Conservation (phyloP, 2,329 filamentous ascomycete species). For the Cladosporium sp. region DNA sequence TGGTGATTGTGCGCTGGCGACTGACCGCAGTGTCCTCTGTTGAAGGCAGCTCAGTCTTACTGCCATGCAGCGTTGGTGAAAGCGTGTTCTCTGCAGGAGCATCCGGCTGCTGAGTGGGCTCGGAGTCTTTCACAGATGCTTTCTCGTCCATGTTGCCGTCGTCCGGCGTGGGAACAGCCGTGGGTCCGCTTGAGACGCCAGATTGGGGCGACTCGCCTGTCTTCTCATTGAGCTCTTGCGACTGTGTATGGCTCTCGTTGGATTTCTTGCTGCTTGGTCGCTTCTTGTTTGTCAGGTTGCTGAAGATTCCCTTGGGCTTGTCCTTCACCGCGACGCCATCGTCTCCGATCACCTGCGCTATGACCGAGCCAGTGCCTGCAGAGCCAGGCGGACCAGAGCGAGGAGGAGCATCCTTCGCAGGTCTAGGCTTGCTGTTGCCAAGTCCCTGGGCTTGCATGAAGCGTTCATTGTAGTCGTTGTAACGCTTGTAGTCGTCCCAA, state of each 20-base stretch:
- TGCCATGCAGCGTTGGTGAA: constrained; percentile 30
- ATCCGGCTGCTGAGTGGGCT: constrained; percentile 14
- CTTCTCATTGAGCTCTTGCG: constrained; percentile 26
- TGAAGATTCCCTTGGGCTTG: constrained; percentile 24
- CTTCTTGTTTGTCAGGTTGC: constrained; percentile 30
- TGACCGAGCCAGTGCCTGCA: constrained; percentile 24
- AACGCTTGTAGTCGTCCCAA: constrained; percentile 91
- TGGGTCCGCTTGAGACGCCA: constrained; percentile 23
- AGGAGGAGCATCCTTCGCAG: constrained; percentile 44
- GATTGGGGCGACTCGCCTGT: constrained; percentile 20
- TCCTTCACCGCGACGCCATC: neutral
- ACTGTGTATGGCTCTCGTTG: constrained; percentile 16
- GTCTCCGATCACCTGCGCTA: constrained; percentile 7
- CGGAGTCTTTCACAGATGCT: constrained; percentile 17
- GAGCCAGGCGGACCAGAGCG: constrained; percentile 48
- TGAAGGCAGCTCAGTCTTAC: constrained; percentile 15
- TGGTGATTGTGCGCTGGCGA: constrained; percentile 30
- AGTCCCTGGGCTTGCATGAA: constrained; percentile 65
- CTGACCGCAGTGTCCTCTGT: constrained; percentile 31
- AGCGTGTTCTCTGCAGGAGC: neutral
- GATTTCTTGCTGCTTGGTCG: constrained; percentile 29
- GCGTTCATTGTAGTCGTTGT: constrained; percentile 67
- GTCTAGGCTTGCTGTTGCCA: constrained; percentile 50
- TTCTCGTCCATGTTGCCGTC: constrained; percentile 26
- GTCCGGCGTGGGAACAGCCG: constrained; percentile 27